These are phyloP conservation scores for Grosmannia serpens DNA, from an alignment of 2,329 filamentous ascomycete genomes.

Conservation along the genomic window DNA sequence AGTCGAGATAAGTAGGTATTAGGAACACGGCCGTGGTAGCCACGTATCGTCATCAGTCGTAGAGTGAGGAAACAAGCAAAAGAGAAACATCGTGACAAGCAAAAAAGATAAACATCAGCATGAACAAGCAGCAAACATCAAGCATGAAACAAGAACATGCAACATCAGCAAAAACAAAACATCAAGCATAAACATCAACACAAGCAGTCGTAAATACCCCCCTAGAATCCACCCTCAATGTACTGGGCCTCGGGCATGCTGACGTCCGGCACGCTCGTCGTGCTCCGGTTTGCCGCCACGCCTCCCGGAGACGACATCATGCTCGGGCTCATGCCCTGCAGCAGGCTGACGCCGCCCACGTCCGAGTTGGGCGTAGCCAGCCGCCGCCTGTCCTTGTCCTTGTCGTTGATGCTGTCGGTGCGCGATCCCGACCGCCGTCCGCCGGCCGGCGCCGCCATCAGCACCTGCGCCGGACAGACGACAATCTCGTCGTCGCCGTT, in stretches of 20 bases:
- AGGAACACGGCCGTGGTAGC: not conserved
- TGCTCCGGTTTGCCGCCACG: constrained; percentile 19
- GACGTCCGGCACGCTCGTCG: too few relatives aligned
- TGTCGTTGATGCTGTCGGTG: not conserved
- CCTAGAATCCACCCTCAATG: constrained; percentile 20
- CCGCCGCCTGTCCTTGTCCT: constrained; percentile 12
- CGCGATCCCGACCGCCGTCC: constrained; percentile 8
- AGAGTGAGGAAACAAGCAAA: not conserved
- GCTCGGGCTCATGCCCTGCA: constrained; percentile 14
- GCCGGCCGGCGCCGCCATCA: constrained; percentile 47
- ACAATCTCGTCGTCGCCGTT: constrained; percentile 89
- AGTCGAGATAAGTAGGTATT: not conserved
- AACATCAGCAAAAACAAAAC: not conserved
- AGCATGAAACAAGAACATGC: not conserved
- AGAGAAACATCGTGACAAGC: not conserved
- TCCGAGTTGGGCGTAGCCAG: constrained; percentile 40
- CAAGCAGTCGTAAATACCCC: constrained; percentile 1
- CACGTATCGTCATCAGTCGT: not conserved
- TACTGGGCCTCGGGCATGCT: constrained; percentile 22
- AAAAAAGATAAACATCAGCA: not conserved
- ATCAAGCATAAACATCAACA: not conserved
- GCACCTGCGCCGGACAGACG: constrained; percentile 87
- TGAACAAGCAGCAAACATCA: not conserved
- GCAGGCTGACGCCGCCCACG: constrained; percentile 31
- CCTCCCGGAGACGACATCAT: constrained; percentile 25